Evolutionary conservation across 306 rosid species (phyloP), one percentile per base, ranked within the genome.

Genomic region (Amphicarpaea edgeworthii): DNA sequence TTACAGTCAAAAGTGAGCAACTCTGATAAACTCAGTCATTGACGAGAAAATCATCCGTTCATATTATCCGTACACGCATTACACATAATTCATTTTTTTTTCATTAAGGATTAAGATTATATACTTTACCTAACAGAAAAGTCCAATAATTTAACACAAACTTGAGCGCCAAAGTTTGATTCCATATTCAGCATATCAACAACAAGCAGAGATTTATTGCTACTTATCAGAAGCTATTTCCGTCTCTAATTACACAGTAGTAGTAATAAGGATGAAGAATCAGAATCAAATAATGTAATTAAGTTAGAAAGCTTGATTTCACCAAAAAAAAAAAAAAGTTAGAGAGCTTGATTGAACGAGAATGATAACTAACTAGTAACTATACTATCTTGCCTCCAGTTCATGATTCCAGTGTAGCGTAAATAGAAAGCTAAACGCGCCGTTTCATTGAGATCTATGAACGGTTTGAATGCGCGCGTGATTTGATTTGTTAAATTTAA

Each of bases 241-340:
- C 50, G 30, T 17, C 10, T 70, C 16, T 16, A 34, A 28, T 28
- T 28, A 3, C 32, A 28, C 32, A 69, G 19, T 58, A 30, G 58
- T 26, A 34, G 12, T 17, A 5, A 14, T 14, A 58, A 26, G n/a
- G n/a, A n/a, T n/a, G 3, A 58, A 68, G 8, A 23, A 45, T 61
- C 49, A 8, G 28, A 57, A 43, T 45, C 72, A 12, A 34, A 57
- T 28, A 3, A 3, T 28, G 32, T 19, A 62, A 30, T 21, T 20
- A 50, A 75, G 45, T 47, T 5, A 26, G 8, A 81, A 81, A 72
- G 51, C n/a, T n/a, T n/a, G n/a, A n/a, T 47, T 34, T 28, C 5
- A 26, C 28, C 28, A 24, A 24, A 24, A 24, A 24, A 3, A 24
- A 24, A 24, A 24, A 24, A 24, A 24, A 75, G 45, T 46, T 5